Conservation (phyloP, 2,329 filamentous ascomycete species). For the Lachnellula suecica region DNA sequence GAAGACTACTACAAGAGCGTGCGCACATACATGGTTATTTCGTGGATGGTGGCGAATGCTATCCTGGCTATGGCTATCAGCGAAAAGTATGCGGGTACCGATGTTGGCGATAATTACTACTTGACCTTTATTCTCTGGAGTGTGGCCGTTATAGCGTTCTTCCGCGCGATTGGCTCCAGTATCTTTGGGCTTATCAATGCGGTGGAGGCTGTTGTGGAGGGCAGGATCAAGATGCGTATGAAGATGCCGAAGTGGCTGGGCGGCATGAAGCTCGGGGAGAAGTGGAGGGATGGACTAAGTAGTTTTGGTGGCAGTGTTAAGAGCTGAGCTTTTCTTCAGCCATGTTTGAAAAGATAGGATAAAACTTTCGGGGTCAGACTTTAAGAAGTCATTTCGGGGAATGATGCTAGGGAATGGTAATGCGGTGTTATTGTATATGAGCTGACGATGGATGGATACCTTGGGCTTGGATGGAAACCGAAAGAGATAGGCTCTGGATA, state of each 20-base stretch:
- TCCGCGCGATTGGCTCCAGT: conserved; percentile 79
- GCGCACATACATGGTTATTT: conserved; percentile 94
- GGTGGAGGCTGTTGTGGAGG: conserved; percentile 84
- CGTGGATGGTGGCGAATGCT: conserved; percentile 91
- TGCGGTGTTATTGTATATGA: neutral
- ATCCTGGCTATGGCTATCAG: conserved; percentile 90
- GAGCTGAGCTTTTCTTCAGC: conserved; percentile 18
- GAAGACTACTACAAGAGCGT: conserved; percentile 99
- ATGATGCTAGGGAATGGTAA: neutral
- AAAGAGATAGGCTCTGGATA: neutral
- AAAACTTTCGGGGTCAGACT: too few species aligned
- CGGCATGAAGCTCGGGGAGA: conserved; percentile 25
- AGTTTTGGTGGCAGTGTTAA: conserved; percentile 31
- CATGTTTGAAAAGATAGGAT: too few species aligned
- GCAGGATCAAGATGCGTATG: conserved; percentile 55
- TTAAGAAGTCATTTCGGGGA: neutral
- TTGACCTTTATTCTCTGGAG: conserved; percentile 91
- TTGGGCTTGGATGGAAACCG: neutral
- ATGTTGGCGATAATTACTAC: conserved; percentile 83
- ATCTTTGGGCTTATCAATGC: conserved; percentile 82
- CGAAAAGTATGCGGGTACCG: conserved; percentile 74
- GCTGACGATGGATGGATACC: neutral
- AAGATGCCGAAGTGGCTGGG: conserved; percentile 31
- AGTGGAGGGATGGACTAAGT: conserved; percentile 28
- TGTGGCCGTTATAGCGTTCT: conserved; percentile 82